Conservation (phyloP, 768 basidiomycete genomes). For the Crepidotus variabilis region DNA sequence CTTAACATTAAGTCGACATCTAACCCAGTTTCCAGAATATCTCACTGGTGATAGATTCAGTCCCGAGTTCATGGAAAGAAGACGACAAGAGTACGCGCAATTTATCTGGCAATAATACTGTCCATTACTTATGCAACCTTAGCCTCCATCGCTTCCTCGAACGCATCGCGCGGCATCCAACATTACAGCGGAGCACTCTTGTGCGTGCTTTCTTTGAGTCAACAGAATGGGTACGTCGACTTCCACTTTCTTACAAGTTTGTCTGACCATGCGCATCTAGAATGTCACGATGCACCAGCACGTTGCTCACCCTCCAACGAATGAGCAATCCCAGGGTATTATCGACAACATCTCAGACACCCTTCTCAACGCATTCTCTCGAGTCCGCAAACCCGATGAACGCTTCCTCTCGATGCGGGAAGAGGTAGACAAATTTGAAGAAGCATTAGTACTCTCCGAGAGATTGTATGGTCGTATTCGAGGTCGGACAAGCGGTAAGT, state of each 20-base stretch:
- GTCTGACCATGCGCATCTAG: slow-evolving; percentile 35
- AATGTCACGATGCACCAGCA: slow-evolving; percentile 98
- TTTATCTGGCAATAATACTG: neutral
- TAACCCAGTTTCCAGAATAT: slow-evolving; percentile 61
- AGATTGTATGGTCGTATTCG: slow-evolving; percentile 76
- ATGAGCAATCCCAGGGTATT: slow-evolving; percentile 74
- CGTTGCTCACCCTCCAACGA: slow-evolving; percentile 84
- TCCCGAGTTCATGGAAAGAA: slow-evolving; percentile 93
- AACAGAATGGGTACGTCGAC: slow-evolving; percentile 87
- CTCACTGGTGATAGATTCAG: slow-evolving; percentile 97
- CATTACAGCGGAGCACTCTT: slow-evolving; percentile 84
- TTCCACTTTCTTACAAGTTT: neutral
- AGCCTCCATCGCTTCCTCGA: slow-evolving; percentile 93
- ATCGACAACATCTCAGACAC: slow-evolving; percentile 97
- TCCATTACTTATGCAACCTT: slow-evolving; percentile 4
- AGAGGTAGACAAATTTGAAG: slow-evolving; percentile 93
- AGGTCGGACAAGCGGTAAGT: slow-evolving; percentile 84
- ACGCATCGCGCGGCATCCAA: slow-evolving; percentile 90
- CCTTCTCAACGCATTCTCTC: slow-evolving; percentile 91
- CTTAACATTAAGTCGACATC: neutral
- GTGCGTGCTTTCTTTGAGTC: slow-evolving; percentile 95
- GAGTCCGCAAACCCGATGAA: slow-evolving; percentile 95
- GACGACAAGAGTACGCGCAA: slow-evolving; percentile 73
- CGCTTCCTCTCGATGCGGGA: slow-evolving; percentile 92
- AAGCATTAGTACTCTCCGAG: slow-evolving; percentile 80